Evolutionary conservation across 23 red algal genomes (phyloP).

Genomic region (Agarophyton chilense): DNA sequence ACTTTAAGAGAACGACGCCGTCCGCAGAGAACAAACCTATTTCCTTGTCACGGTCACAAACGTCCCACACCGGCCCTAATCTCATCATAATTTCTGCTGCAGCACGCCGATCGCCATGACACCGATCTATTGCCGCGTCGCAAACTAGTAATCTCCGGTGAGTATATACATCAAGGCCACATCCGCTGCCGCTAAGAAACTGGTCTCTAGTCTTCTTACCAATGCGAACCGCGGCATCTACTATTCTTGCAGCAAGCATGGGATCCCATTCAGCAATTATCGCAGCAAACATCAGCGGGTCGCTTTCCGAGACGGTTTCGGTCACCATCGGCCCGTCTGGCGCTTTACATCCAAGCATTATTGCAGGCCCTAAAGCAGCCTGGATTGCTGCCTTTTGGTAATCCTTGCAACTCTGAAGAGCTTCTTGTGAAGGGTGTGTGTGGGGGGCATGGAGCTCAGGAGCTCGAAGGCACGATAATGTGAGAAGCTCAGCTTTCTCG

Average conservation of each 20-base stretch:
- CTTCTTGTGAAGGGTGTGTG: constrained; percentile 13
- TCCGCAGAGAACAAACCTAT: constrained; percentile 8
- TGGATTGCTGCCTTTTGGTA: constrained; percentile 56
- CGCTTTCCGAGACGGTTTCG: constrained; percentile 31
- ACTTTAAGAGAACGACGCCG: constrained; percentile 30
- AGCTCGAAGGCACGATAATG: constrained; percentile 32
- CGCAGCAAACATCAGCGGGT: constrained; percentile 57
- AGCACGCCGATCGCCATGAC: constrained; percentile 1
- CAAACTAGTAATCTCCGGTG: constrained; percentile 57
- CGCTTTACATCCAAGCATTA: constrained; percentile 16
- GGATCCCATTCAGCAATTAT: constrained; percentile 64
- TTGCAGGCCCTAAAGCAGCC: constrained; percentile 46
- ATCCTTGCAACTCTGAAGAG: constrained; percentile 1
- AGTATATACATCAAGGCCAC: constrained; percentile 45
- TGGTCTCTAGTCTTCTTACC: constrained; percentile 25
- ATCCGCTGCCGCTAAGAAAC: constrained; percentile 29
- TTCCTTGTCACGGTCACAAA: constrained; percentile 36
- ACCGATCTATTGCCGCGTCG: constrained; percentile 53
- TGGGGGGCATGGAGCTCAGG: constrained; percentile 1
- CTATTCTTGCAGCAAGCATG: constrained; percentile 44
- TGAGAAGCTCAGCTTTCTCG: constrained; percentile 29
- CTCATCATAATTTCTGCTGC: constrained; percentile 49
- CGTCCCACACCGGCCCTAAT: constrained; percentile 53
- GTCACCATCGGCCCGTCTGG: neutral
- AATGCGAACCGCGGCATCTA: constrained; percentile 57